Evolutionary conservation across 768 basidiomycete species (phyloP).

Genomic region (Amanita rimosa): DNA sequence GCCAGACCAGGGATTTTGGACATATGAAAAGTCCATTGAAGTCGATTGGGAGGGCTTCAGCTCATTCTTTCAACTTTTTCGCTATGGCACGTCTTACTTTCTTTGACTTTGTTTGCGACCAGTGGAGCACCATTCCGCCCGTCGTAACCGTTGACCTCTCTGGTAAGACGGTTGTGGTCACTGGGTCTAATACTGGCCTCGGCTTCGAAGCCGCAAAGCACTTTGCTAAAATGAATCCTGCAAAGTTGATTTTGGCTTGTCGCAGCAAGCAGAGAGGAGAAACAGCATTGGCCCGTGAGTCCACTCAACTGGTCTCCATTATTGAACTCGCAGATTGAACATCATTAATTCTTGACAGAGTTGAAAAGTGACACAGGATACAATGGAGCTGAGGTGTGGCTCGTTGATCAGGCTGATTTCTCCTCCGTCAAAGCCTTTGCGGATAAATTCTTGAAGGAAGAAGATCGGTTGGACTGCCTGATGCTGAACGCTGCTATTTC

Average conservation of each 20-base stretch:
- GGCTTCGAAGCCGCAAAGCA: conserved; percentile 34
- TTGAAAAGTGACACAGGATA: conserved; percentile 20
- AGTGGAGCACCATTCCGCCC: conserved; percentile 12
- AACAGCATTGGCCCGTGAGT: conserved; percentile 23
- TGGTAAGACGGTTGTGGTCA: conserved; percentile 36
- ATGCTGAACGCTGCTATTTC: conserved; percentile 30
- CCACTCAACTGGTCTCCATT: neutral
- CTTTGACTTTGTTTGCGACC: no score
- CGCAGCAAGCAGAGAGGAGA: conserved; percentile 22
- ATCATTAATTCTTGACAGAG: conserved; percentile 7
- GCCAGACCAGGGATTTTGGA: no score
- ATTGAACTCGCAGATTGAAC: no score
- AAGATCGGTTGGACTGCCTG: conserved; percentile 28
- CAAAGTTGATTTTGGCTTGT: conserved; percentile 25
- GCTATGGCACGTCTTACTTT: no score
- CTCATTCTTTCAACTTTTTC: no score
- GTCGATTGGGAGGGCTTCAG: no score
- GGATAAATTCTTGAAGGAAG: conserved; percentile 20
- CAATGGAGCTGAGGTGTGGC: conserved; percentile 22
- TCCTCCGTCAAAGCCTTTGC: conserved; percentile 24
- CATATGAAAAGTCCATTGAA: no score
- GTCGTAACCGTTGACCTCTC: conserved; percentile 24
- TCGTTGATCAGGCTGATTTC: conserved; percentile 27
- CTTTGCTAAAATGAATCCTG: conserved; percentile 31
- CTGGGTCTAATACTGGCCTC: conserved; percentile 38